Conservation (phyloP, 2,329 filamentous ascomycete species). For the Alternaria sp. region DNA sequence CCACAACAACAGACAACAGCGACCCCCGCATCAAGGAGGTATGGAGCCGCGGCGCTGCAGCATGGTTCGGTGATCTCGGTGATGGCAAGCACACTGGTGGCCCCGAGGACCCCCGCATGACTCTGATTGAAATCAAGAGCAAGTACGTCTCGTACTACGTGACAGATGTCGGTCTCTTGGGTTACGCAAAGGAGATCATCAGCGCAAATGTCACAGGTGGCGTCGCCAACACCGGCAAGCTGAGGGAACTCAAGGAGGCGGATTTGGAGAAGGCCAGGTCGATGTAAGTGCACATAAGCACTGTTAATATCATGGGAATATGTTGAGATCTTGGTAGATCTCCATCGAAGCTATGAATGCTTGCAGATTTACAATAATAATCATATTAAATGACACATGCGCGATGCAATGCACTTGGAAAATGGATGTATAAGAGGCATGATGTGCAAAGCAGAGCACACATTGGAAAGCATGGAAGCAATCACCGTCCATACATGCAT, state of each 20-base stretch:
- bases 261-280: constrained; percentile 53
- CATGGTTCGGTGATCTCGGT: constrained; percentile 60
- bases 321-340: constrained; percentile 3
- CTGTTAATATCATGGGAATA: neutral
- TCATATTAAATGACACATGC: neutral
- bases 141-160: constrained; percentile 51
- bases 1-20: constrained; percentile 48
- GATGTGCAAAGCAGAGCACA: neutral
- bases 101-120: constrained; percentile 56
- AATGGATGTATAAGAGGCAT: neutral
- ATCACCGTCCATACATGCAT: neutral
- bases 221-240: constrained; percentile 49
- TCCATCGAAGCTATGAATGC: constrained; percentile 2
- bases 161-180: constrained; percentile 42
- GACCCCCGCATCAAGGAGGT: constrained; percentile 59
- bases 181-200: constrained; percentile 50
- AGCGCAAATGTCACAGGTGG: constrained; percentile 47
- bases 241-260: constrained; percentile 57
- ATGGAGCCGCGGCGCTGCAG: constrained; percentile 47
- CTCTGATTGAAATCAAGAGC: constrained; percentile 48
- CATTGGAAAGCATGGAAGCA: neutral
- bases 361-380: neutral
- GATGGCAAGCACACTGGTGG: constrained; percentile 57
- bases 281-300: constrained; percentile 10
- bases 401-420: neutral